Base-by-base conservation (phyloP, 768 basidiomycete genomes). In the Russula sp. region DNA sequence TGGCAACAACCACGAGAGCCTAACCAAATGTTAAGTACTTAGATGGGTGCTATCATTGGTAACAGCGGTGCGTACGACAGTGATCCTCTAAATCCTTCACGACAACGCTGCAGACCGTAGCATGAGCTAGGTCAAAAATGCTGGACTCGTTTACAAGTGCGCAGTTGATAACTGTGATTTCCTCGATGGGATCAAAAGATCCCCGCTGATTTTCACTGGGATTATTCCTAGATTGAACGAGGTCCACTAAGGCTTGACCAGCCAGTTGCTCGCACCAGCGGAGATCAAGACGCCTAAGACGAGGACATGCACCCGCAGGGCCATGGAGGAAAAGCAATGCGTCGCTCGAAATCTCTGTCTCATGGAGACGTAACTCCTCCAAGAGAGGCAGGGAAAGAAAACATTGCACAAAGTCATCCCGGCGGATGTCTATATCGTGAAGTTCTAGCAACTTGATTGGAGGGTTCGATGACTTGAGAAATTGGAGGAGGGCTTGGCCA, bases 251-350 rank as follows among this genome's bases (percentile, higher is more conserved):
- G 22, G 79, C 78, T 2, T 68, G 70, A 20, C 83, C 83, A 34
- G 75, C 77, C 7, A 86, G 68, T 58, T 82, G 77, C 11, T 78
- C 76, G 66, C 84, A 86, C 83, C 82, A 85, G 32, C 82, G 77
- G 52, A 86, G 70, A 68, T 85, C 82, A 54, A 87, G 69, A 50
- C 73, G 72, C 46, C 69, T 68, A 46, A 85, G 77, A 56, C 67
- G 70, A 29, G 79, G 83, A 61, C 82, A 85, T 14, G 76, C 66
- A 13, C 76, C 77, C 7, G 58, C 66, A 14, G 74, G 73, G 2
- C 77, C 78, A 46, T 71, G 66, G 46, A 84, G 67, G 35, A 70
- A 65, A 35, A 68, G 62, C 10, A 85, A 60, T 22, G 77, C 74
- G 18, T 71, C 69, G 67, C 83, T 80, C 35, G 79, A 70, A 60